Percentiles rank a stretch among this genome's conserved stretches.
Conservation (phyloP, 1,139 yeast genomes). For the Debaryomyces fabryi region DNA sequence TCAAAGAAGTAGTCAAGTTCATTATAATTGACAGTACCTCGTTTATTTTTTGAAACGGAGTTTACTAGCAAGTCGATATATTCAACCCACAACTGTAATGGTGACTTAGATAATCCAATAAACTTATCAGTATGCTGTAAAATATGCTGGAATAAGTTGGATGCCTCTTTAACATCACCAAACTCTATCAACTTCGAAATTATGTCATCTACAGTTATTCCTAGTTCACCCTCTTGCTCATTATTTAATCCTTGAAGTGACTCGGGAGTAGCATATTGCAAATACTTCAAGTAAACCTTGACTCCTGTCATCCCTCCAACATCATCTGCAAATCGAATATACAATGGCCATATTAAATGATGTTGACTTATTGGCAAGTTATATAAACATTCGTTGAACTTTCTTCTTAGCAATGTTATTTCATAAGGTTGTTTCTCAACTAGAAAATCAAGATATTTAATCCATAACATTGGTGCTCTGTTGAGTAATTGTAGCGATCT, state of each 20-base stretch:
- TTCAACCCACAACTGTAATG: constrained; percentile 41
- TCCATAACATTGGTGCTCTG: constrained; percentile 59
- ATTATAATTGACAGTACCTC: constrained; percentile 5
- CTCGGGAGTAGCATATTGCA: constrained; percentile 29
- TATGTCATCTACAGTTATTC: constrained; percentile 19
- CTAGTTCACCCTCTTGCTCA: constrained; percentile 1
- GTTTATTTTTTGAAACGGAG: constrained; percentile 14
- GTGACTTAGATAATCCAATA: constrained; percentile 17
- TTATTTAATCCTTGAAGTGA: constrained; percentile 11
- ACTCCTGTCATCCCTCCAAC: constrained; percentile 48
- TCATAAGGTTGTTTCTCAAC: constrained; percentile 32
- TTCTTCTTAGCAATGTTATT: constrained; percentile 46
- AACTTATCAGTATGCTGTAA: constrained; percentile 17
- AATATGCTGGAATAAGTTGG: constrained; percentile 19
- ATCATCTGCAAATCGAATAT: constrained; percentile 51
- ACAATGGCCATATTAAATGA: constrained; percentile 60
- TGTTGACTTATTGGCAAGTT: constrained; percentile 57
- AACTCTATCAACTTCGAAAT: constrained; percentile 28
- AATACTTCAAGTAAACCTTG: constrained; percentile 46
- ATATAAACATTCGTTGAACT: constrained; percentile 57
- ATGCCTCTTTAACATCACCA: constrained; percentile 22
- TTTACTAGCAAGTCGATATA: constrained; percentile 48
- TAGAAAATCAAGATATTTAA: constrained; percentile 52
- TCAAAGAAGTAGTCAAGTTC: constrained; percentile 27
- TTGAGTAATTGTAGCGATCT: constrained; percentile 46